Evolutionary conservation across 176 grass and related monocot genomes (phyloP).

Genomic region (Carex scoparia): DNA sequence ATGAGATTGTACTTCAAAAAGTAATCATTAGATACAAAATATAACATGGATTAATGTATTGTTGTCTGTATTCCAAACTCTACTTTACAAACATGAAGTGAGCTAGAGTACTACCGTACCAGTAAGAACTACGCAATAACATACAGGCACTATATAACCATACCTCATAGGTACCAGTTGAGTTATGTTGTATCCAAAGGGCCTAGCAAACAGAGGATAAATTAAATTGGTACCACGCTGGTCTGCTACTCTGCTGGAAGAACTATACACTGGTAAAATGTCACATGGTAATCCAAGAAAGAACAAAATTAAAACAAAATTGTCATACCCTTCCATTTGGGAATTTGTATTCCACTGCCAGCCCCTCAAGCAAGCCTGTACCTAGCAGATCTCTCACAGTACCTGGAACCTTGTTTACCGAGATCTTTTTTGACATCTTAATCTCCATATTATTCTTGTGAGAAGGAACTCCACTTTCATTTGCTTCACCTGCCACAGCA

Average conservation of each 20-base stretch:
- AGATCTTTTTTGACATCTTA: constrained; percentile 59
- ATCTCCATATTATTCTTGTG: constrained; percentile 40
- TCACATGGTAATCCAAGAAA: neutral
- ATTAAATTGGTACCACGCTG: neutral
- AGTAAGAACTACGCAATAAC: neutral
- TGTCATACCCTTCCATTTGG: constrained; percentile 59
- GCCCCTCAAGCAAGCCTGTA: constrained; percentile 81
- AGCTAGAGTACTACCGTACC: neutral
- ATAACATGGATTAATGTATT: neutral
- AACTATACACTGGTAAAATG: neutral
- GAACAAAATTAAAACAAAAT: constrained; percentile 4
- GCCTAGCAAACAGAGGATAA: neutral
- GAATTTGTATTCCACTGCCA: constrained; percentile 73
- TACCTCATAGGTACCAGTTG: neutral
- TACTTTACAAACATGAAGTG: neutral
- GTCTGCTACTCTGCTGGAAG: neutral
- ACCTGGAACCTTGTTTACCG: constrained; percentile 35
- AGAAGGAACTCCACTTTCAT: neutral
- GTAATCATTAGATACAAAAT: neutral
- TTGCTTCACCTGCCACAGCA: neutral
- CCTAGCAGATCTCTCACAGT: constrained; percentile 69
- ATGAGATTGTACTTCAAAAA: neutral
- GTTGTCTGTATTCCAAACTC: neutral
- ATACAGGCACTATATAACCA: neutral
- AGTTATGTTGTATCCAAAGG: neutral